These are phyloP conservation scores for Ormosia emarginata DNA, from an alignment of 306 rosid genomes.

Conservation along the genomic window DNA sequence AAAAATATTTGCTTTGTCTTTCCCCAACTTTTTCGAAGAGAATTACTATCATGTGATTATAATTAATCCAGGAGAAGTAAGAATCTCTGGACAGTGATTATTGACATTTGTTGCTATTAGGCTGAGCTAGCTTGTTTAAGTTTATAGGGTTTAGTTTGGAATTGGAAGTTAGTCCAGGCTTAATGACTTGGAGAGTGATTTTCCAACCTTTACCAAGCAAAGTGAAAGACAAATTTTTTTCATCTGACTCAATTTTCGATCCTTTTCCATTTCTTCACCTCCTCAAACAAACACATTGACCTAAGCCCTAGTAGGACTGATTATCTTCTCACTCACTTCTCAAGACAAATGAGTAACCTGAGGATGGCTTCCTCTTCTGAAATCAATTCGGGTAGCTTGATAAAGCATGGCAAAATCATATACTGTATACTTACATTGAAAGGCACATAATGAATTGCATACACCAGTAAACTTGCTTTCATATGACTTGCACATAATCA, in stretches of 20 bases:
- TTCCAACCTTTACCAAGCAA: neutral
- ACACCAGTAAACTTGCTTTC: neutral
- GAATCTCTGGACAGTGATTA: neutral
- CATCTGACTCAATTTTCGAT: neutral
- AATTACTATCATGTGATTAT: neutral
- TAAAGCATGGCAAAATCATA: neutral
- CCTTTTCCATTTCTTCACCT: neutral
- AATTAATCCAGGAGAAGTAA: neutral
- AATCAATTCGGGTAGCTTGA: neutral
- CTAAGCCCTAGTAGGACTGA: neutral
- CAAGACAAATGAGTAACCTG: neutral
- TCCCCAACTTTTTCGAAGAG: neutral
- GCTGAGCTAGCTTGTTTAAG: neutral
- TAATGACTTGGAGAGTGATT: neutral
- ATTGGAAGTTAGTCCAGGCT: neutral
- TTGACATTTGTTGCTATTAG: too few species aligned
- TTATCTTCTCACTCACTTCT: neutral
- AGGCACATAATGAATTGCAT: neutral
- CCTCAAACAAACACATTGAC: neutral
- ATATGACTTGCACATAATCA: neutral
- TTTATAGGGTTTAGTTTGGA: neutral
- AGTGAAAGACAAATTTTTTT: neutral
- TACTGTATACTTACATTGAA: neutral
- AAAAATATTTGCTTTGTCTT: neutral
- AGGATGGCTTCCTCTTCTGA: neutral